Evolutionary conservation across 1,284 basidiomycete genomes (phyloP).

Genomic region (Laetiporus sulphureus): DNA sequence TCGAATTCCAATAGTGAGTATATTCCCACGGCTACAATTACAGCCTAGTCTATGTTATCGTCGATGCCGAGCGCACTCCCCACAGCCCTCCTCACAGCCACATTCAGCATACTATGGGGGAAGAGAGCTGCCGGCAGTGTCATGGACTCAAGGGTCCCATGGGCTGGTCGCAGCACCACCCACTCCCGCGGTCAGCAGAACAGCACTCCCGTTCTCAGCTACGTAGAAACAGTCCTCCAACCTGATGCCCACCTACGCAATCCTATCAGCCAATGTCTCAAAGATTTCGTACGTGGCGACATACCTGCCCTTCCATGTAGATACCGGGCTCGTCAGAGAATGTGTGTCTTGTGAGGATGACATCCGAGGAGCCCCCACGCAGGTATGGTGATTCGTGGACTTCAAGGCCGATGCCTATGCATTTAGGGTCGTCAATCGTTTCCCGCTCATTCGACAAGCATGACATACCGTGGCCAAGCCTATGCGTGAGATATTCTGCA

Average conservation of each 20-base stretch:
- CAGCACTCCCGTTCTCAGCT: conserved; percentile 41
- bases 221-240: conserved; percentile 82
- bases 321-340: conserved; percentile 85
- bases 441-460: neutral
- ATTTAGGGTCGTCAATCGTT: neutral
- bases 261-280: too few species aligned
- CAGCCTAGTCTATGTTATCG: too few species aligned
- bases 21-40: too few species aligned
- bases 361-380: conserved; percentile 54
- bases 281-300: too few species aligned
- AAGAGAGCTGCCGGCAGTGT: too few species aligned
- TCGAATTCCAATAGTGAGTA: too few species aligned
- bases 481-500: conserved; percentile 69
- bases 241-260: conserved; percentile 58
- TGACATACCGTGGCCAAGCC: conserved; percentile 66
- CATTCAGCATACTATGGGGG: neutral
- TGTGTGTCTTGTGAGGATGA: conserved; percentile 59
- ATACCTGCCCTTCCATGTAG: conserved; percentile 69
- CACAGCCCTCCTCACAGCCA: neutral
- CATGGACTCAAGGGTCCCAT: conserved; percentile 46
- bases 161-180: conserved; percentile 52
- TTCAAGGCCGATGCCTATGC: conserved; percentile 73
- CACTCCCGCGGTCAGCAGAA: conserved; percentile 54
- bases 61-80: neutral
- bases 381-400: conserved; percentile 80